Base-by-base conservation (phyloP, 2,329 filamentous ascomycete species). In the Colletotrichum aenigma region DNA sequence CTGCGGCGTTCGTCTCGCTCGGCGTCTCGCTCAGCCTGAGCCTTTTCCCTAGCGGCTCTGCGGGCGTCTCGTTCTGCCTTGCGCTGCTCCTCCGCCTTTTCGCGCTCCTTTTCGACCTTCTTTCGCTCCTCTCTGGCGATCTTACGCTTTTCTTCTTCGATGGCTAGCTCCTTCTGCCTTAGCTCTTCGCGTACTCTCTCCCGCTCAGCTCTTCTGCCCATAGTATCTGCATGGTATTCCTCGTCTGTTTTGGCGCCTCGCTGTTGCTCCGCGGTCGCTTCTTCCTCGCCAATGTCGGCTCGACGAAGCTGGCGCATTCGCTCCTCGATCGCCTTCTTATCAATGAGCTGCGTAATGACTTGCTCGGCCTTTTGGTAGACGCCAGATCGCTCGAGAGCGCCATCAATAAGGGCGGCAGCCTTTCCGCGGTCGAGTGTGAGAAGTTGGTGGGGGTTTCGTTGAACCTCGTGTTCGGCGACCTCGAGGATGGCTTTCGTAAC, bases 351-450 rank as follows among this genome's bases (percentile, higher is more conserved):
- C 75, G 92, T 90, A 65, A 78, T 92, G 66, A 93, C 90, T 9
- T 89, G 88, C 79, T 94, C 91, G 1, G 93, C 94, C 79, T 91
- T 91, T 75, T 93, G 91, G 80, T 96, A 97, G 32, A 96, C 91
- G 30, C 94, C 93, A 24, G 92, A 93, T 76, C 95, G 91, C 80
- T 96, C 94, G 21, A 95, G 90, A 1, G 94, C 94, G 72, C 95
- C 94, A 82, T 96, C 94, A 55, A 96, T 93, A 6, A 97, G 89
- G 1, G 94, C 91, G 3, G 93, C 92, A 6, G 94, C 93, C 82
- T 96, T 94, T 74, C 91, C 89, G 21, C 93, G 92, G 80, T 96
- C 94, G 66, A 95, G 90, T 18, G 93, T 93, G 6, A 96, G 89
- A 12, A 96, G 90, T 76, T 92, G 91, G 32, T 89, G 89, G 0